Conservation (phyloP, 768 basidiomycete genomes). For the Suillus lakei region DNA sequence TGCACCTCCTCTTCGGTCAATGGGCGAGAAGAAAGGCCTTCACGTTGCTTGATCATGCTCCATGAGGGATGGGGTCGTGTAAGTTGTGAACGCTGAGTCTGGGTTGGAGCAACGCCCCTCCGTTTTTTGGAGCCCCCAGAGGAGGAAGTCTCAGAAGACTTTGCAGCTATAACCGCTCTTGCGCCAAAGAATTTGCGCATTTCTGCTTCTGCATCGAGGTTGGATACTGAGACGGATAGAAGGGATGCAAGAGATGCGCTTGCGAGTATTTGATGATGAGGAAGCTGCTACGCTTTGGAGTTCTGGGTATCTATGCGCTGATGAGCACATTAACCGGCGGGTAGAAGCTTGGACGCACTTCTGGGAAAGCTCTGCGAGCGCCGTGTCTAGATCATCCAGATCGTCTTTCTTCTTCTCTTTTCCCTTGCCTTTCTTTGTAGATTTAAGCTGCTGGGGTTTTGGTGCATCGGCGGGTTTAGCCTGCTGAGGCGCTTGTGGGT, state of each 20-base stretch:
- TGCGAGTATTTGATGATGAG: slow-evolving; percentile 31
- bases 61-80: slow-evolving; percentile 78
- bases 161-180: slow-evolving; percentile 77
- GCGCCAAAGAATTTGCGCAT: slow-evolving; percentile 94
- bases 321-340: slow-evolving; percentile 1
- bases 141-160: slow-evolving; percentile 40
- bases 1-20: slow-evolving; percentile 59
- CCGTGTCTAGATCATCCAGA: slow-evolving; percentile 82
- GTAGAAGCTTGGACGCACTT: slow-evolving; percentile 51
- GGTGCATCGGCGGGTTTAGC: slow-evolving; percentile 14
- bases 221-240: slow-evolving; percentile 76
- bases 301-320: slow-evolving; percentile 52
- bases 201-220: slow-evolving; percentile 90
- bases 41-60: slow-evolving; percentile 70
- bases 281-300: slow-evolving; percentile 42
- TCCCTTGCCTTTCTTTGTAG: slow-evolving; percentile 62
- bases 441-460: slow-evolving; percentile 37
- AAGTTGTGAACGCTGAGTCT: slow-evolving; percentile 65
- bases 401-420: slow-evolving; percentile 67
- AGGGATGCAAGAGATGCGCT: slow-evolving; percentile 53
- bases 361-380: slow-evolving; percentile 80
- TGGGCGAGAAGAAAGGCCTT: slow-evolving; percentile 71
- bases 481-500: slow-evolving; percentile 11
- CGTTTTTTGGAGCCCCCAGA: slow-evolving; percentile 42
- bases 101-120: slow-evolving; percentile 36